These are phyloP conservation scores for Pythium folliculosum DNA, from an alignment of 352 stramenopile species.

Conservation along the genomic window DNA sequence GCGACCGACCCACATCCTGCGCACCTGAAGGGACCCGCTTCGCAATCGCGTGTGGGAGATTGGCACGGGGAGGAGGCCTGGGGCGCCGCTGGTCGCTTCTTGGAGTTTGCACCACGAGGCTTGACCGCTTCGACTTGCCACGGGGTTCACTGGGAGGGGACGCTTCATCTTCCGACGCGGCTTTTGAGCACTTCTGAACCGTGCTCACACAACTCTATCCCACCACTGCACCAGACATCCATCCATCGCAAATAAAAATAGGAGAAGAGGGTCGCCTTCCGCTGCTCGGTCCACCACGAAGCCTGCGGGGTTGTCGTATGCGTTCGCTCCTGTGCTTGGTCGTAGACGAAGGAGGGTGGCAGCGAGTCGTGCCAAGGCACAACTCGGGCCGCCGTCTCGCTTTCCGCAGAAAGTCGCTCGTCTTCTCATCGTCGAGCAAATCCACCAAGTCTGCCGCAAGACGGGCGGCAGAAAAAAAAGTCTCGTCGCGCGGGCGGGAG, in stretches of 20 bases:
- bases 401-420: constrained; percentile 16
- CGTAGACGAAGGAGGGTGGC: not conserved
- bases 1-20: not conserved
- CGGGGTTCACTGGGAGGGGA: not conserved
- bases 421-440: constrained; percentile 30
- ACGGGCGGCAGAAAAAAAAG: constrained; percentile 3
- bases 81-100: no score
- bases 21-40: not conserved
- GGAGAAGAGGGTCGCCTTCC: constrained; percentile 22
- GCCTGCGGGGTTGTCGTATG: constrained; percentile 7
- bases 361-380: constrained; percentile 4
- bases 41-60: not conserved
- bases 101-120: no score
- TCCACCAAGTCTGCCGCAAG: constrained; percentile 8
- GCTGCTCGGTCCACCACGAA: constrained; percentile 17
- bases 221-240: constrained; percentile 29
- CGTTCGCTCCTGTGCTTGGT: not conserved
- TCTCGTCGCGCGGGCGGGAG: constrained; percentile 10
- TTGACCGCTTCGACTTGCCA: no score
- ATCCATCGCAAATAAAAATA: constrained; percentile 31
- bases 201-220: constrained; percentile 27
- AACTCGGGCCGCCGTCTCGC: not conserved
- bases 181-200: constrained; percentile 25
- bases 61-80: no score
- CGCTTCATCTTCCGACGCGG: constrained; percentile 1